Base-by-base conservation (phyloP, 192 early-diverging fungal species). In the Irineochytrium annulatum region DNA sequence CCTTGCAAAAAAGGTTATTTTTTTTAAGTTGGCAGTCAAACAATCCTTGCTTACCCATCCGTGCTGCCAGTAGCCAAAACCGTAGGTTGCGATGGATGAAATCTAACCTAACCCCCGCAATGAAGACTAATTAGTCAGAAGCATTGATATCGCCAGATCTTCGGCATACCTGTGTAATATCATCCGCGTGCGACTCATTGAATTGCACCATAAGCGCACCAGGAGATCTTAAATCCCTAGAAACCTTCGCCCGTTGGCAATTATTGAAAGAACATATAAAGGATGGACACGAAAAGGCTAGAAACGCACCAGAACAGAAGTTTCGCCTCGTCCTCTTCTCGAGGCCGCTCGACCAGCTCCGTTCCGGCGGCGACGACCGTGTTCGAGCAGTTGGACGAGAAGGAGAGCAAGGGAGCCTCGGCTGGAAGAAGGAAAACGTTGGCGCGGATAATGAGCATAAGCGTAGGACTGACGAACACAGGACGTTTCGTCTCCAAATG, bases 161-260 rank as follows among this genome's bases (percentile, higher is more conserved):
- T 0, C 29, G 59, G 31, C 54, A 35, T 20, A 77, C 62, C 41
- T 77, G 75, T 0, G 80, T 82, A 11, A 82, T 60, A 55, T 82
- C 80, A 46, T 82, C 80, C 1, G 74, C 75, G 57, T 82, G 80
- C 30, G 63, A 73, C 52, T 82, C 77, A n/a, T 44, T 63, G 45
- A 79, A 79, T 20, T 48, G 41, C 5, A 71, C 60, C 1, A 62
- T 26, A 2, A 60, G 63, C 13, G 46, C 44, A 19, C 52, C 43
- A 2, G 27, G 32, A 28, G 32, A 34, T 39, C 77, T 54, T 0
- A 76, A 19, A 46, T 78, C 73, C 76, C 76, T 75, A 33, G 27
- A 32, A 20, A 0, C 16, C 28, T 24, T 44, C 27, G 0, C 0
- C 30, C 30, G 22, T 26, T 5, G 3, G 16, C 34, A 49, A 52